Percentiles rank a stretch among this genome's conserved stretches.
Evolutionary conservation across 116 monocot genomes (phyloP).

Genomic region (Zostera marina): DNA sequence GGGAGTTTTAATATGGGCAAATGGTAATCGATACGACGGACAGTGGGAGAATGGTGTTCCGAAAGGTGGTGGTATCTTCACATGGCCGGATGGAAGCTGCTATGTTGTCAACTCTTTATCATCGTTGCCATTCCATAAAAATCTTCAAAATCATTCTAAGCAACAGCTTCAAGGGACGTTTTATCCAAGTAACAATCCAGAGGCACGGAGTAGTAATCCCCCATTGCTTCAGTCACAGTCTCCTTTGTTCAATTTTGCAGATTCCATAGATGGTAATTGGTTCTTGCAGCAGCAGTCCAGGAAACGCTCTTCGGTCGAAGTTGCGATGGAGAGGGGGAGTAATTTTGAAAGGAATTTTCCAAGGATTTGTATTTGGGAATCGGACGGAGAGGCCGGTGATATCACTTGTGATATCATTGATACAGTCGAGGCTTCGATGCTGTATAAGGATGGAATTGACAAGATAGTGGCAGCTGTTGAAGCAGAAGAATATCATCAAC

Average conservation of each 20-base stretch:
- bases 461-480: constrained; percentile 6
- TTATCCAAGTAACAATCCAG: constrained; percentile 10
- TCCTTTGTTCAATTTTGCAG: background rate
- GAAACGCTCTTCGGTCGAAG: constrained; percentile 39
- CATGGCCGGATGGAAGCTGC: constrained; percentile 79
- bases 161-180: constrained; percentile 41
- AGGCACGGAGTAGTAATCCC: background rate
- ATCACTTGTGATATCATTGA: constrained; percentile 93
- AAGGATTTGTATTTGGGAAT: constrained; percentile 90
- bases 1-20: constrained; percentile 47
- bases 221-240: background rate
- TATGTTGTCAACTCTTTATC: constrained; percentile 42
- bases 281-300: constrained; percentile 3
- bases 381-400: constrained; percentile 74
- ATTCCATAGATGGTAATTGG: background rate
- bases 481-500: background rate
- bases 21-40: constrained; percentile 60
- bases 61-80: constrained; percentile 56
- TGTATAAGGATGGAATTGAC: constrained; percentile 30
- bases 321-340: constrained; percentile 12
- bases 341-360: constrained; percentile 41
- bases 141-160: background rate
- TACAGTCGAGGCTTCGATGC: constrained; percentile 55
- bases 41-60: constrained; percentile 77
- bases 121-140: constrained; percentile 5